Conservation (phyloP, 2,329 filamentous ascomycete genomes). For the Arthroderma sp. region DNA sequence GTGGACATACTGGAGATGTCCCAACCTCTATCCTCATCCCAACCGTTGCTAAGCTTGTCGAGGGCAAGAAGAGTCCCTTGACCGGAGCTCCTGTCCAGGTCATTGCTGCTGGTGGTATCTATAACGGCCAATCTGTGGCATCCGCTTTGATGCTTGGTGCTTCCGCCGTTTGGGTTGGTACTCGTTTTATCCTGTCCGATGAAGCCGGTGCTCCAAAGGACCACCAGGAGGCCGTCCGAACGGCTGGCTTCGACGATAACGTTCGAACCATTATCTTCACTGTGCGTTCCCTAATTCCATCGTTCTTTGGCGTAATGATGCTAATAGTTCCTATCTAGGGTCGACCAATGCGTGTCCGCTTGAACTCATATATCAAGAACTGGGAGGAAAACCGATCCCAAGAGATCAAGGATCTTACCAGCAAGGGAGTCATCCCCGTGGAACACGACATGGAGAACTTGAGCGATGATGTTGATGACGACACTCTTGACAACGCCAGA, state of each 20-base stretch:
- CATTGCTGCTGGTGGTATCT: constrained; percentile 84
- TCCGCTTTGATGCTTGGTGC: constrained; percentile 88
- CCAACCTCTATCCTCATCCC: constrained; percentile 88
- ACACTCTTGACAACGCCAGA: constrained; percentile 79
- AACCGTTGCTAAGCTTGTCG: constrained; percentile 68
- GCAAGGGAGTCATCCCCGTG: constrained; percentile 82
- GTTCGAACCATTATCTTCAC: constrained; percentile 98
- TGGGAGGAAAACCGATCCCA: constrained; percentile 85
- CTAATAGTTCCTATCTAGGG: constrained; percentile 35
- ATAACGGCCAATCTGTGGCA: constrained; percentile 81
- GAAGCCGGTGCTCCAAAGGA: constrained; percentile 87
- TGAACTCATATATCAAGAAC: constrained; percentile 84
- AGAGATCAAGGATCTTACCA: constrained; percentile 86
- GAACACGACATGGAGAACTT: constrained; percentile 87
- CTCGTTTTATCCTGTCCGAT: constrained; percentile 82
- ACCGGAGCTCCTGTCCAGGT: constrained; percentile 82
- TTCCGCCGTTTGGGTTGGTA: constrained; percentile 88
- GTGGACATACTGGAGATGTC: constrained; percentile 89
- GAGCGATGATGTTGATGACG: constrained; percentile 58
- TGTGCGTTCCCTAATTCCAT: constrained; percentile 18
- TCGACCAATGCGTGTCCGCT: constrained; percentile 82
- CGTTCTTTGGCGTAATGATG: not conserved
- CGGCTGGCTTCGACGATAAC: constrained; percentile 87
- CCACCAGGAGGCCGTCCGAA: constrained; percentile 91
- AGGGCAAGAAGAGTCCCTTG: constrained; percentile 71